Base-by-base conservation (phyloP, 2,329 filamentous ascomycete species). In the Botryotinia convoluta region DNA sequence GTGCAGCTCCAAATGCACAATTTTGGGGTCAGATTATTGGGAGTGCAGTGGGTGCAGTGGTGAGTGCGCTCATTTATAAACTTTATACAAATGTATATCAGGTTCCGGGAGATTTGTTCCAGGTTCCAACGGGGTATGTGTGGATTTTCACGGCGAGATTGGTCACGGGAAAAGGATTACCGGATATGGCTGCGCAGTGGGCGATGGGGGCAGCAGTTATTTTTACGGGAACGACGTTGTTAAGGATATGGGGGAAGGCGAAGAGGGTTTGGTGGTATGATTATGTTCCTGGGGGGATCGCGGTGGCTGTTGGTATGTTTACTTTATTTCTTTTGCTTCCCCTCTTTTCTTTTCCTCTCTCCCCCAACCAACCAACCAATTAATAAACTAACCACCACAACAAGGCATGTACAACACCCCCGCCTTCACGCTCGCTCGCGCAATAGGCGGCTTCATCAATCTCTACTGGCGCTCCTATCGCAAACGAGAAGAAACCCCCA, bases 21-120 rank as follows among this genome's bases (percentile, higher is more conserved):
- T 99, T 99, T 81, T 98, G 93, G 87, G 96, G 96, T 0, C 96
- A 99, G 81, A 89, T 98, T 32, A 95, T 99, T 71, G 96, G 96
- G 7, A 93, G 92, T 51, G 91, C 93, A 0, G 90, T 93, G 3
- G 96, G 96, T 2, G 95, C 96, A 0, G 87, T 98, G 18, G 87
- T 97, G 9, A 95, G 92, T 74, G 94, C 95, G 0, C 88, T 92
- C 4, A 92, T 98, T 4, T 99, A 99, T 82, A 91, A 91, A 74
- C 85, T 98, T 22, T 99, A 99, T 80, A 95, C 94, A 3, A 91
- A 88, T 48, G 95, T 98, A 1, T 99, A 99, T 80, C 86, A 90
- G 57, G 92, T 99, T 9, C 96, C 96, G 0, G 93, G 95, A 0
- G 91, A 93, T 16, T 85, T 98, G 71, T 98, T 99, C 81, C 92